These are phyloP conservation scores for Coprinopsis marcescibilis DNA, from an alignment of 768 basidiomycete species.

Conservation along the genomic window DNA sequence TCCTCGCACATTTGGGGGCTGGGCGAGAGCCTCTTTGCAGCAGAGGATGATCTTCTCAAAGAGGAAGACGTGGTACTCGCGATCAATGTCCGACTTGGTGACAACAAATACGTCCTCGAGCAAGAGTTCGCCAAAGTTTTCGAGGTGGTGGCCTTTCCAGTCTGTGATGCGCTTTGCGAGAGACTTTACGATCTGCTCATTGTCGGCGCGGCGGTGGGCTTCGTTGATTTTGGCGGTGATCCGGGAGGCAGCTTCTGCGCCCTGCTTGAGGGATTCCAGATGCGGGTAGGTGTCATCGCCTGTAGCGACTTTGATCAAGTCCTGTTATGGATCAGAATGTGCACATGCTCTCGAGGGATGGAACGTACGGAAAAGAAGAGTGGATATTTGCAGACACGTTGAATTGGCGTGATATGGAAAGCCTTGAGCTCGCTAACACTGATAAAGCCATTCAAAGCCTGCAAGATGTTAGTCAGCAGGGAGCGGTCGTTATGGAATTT, in stretches of 20 bases:
- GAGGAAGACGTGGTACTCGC: slow-evolving; percentile 97
- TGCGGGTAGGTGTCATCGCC: slow-evolving; percentile 43
- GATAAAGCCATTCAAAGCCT: slow-evolving; percentile 81
- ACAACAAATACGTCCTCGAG: slow-evolving; percentile 95
- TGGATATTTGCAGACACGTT: slow-evolving; percentile 98
- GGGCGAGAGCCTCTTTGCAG: slow-evolving; percentile 82
- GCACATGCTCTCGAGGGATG: slow-evolving; percentile 11
- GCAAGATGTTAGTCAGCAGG: slow-evolving; percentile 33
- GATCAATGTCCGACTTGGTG: slow-evolving; percentile 91
- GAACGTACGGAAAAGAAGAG: slow-evolving; percentile 79
- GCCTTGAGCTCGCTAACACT: slow-evolving; percentile 91
- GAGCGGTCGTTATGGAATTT: slow-evolving; percentile 19
- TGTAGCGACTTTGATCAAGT: slow-evolving; percentile 26
- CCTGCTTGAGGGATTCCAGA: slow-evolving; percentile 76
- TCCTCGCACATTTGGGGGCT: slow-evolving; percentile 41
- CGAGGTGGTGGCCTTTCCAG: slow-evolving; percentile 97
- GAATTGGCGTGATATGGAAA: slow-evolving; percentile 97
- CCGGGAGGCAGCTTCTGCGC: slow-evolving; percentile 82
- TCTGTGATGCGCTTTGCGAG: slow-evolving; percentile 87
- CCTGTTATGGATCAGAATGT: slow-evolving; percentile 1
- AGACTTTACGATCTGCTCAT: slow-evolving; percentile 83
- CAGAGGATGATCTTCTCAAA: slow-evolving; percentile 99
- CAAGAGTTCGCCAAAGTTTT: slow-evolving; percentile 89
- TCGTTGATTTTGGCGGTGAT: slow-evolving; percentile 97
- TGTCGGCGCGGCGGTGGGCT: slow-evolving; percentile 86